Evolutionary conservation across 2,329 filamentous ascomycete genomes (phyloP).

Genomic region (Arthrobotrys entomopaga): DNA sequence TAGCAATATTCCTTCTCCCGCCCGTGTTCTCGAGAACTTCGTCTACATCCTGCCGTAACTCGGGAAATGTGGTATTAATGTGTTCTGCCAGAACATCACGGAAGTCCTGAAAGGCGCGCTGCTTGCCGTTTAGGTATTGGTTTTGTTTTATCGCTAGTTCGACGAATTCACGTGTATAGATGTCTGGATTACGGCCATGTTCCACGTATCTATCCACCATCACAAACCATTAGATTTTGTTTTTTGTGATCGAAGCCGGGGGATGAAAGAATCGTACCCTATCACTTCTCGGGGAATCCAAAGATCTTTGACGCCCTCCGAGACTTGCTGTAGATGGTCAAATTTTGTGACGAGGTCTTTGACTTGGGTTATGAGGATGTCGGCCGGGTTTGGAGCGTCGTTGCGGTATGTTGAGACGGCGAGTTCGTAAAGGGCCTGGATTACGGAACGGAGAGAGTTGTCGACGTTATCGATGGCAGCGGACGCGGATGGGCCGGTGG

Average conservation of each 20-base stretch:
- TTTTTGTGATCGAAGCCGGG: conserved; percentile 1
- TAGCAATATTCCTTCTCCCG: conserved; percentile 29
- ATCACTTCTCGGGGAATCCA: conserved; percentile 63
- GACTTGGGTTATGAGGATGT: conserved; percentile 70
- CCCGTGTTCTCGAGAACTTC: conserved; percentile 63
- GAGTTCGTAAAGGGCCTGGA: conserved; percentile 72
- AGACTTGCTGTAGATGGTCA: conserved; percentile 16
- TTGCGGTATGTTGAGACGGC: conserved; percentile 73
- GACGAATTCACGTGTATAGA: conserved; percentile 78
- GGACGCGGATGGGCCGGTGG: conserved; percentile 15
- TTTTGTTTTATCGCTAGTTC: conserved; percentile 74
- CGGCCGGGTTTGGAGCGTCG: conserved; percentile 66
- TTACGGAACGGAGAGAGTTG: conserved; percentile 72
- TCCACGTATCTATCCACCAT: conserved; percentile 69
- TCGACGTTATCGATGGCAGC: conserved; percentile 39
- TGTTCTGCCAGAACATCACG: conserved; percentile 72
- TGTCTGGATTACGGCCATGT: conserved; percentile 76
- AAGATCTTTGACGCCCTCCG: conserved; percentile 61
- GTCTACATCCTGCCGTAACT: conserved; percentile 68
- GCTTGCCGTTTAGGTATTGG: conserved; percentile 74
- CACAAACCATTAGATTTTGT: background rate
- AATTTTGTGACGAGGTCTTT: conserved; percentile 58
- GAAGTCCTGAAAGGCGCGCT: conserved; percentile 70
- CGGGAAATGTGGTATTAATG: conserved; percentile 70
- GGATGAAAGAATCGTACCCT: conserved; percentile 62